A percentile compares a stretch with the other conserved stretches of the same genome.
Evolutionary conservation across 768 basidiomycete species (phyloP).

Genomic region (Asterophora parasitica): DNA sequence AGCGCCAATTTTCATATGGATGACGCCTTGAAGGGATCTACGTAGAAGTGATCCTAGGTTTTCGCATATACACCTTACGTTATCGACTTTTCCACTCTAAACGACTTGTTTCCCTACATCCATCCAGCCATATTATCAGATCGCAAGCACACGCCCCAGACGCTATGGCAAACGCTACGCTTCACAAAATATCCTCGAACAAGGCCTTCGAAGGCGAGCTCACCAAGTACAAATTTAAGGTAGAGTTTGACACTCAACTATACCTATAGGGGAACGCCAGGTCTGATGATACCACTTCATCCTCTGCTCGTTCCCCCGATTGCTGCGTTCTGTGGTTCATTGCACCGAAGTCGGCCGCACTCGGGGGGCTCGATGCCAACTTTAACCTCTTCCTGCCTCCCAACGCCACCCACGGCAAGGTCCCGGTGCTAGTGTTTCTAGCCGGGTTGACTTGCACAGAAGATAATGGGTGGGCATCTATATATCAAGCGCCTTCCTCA

Average conservation of each 20-base stretch:
- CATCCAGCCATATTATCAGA: neutral
- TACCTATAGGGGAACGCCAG: conserved; percentile 1
- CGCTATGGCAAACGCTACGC: conserved; percentile 12
- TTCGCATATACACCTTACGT: conserved; percentile 8
- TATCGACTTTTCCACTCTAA: neutral
- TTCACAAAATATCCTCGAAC: conserved; percentile 72
- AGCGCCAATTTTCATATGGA: too few species aligned
- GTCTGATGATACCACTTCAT: neutral
- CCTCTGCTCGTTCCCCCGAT: neutral
- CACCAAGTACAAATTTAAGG: conserved; percentile 85
- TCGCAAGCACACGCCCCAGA: neutral
- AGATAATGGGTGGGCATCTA: conserved; percentile 72
- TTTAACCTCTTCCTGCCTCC: conserved; percentile 90
- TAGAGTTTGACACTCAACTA: conserved; percentile 13
- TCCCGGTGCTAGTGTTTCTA: conserved; percentile 77
- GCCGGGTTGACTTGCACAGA: conserved; percentile 89
- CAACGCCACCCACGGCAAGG: conserved; percentile 43
- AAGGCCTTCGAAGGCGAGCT: conserved; percentile 78
- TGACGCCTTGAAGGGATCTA: neutral
- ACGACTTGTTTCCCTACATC: neutral
- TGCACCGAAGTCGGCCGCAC: conserved; percentile 52
- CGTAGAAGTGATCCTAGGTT: neutral
- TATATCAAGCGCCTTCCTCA: neutral
- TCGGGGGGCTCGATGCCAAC: conserved; percentile 64
- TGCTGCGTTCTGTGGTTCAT: neutral